These are phyloP conservation scores for Claviceps sp. DNA, from an alignment of 2,329 filamentous ascomycete species.

Conservation along the genomic window DNA sequence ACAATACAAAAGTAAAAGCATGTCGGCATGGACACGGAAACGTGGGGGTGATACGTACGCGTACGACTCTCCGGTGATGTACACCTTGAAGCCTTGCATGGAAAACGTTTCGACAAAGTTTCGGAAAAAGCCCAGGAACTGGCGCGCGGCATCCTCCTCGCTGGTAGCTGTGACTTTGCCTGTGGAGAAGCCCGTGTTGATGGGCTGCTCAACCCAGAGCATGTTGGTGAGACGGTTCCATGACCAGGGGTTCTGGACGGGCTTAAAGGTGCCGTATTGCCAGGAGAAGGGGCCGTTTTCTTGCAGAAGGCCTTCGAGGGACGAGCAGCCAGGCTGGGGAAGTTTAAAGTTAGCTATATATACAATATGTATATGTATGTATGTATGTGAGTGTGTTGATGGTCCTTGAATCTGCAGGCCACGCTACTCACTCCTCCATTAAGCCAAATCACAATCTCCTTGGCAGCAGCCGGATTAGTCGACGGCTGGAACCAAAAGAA, in stretches of 20 bases:
- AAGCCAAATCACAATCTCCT: constrained; percentile 51
- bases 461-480: constrained; percentile 26
- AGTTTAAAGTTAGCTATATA: not conserved
- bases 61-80: constrained; percentile 59
- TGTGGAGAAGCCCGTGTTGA: constrained; percentile 54
- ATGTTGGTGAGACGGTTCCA: constrained; percentile 42
- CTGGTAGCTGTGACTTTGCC: constrained; percentile 50
- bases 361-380: not conserved
- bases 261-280: constrained; percentile 56
- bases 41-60: constrained; percentile 14
- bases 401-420: not conserved
- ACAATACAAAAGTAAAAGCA: too few species aligned
- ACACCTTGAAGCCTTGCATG: constrained; percentile 54
- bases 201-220: constrained; percentile 60
- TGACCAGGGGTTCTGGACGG: constrained; percentile 52
- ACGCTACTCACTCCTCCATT: constrained; percentile 34
- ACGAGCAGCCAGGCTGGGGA: constrained; percentile 36
- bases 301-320: constrained; percentile 55
- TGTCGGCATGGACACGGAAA: too few species aligned
- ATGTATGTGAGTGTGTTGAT: not conserved
- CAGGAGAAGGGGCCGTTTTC: constrained; percentile 65
- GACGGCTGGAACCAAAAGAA: constrained; percentile 44
- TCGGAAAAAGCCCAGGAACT: constrained; percentile 67
- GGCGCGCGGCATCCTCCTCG: constrained; percentile 51
- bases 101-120: constrained; percentile 61